phyloP scores from a whole-genome alignment of 2,329 filamentous ascomycete genomes.

The Ceratocystiopsis sp. region DNA sequence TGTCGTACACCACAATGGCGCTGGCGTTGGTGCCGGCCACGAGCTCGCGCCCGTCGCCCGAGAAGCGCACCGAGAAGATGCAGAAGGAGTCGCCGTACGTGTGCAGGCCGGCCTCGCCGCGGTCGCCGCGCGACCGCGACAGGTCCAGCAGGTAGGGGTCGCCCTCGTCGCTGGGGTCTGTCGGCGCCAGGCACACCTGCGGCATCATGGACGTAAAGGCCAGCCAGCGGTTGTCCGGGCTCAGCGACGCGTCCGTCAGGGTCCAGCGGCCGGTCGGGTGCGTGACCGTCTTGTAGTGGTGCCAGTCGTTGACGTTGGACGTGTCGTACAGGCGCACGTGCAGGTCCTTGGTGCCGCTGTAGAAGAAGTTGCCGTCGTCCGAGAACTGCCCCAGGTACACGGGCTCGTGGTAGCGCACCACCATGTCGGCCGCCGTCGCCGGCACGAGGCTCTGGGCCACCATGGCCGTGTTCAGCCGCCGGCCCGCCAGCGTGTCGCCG shows the following conservation, averaged over 20 bases:
- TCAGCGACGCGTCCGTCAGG: slow-evolving; percentile 81
- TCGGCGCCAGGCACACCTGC: slow-evolving; percentile 70
- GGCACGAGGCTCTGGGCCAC: slow-evolving; percentile 65
- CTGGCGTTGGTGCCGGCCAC: slow-evolving; percentile 72
- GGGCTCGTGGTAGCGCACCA: slow-evolving; percentile 70
- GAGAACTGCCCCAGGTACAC: slow-evolving; percentile 96
- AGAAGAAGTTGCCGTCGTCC: slow-evolving; percentile 95
- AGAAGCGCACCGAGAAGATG: slow-evolving; percentile 87
- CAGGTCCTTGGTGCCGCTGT: slow-evolving; percentile 81
- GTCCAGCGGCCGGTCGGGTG: slow-evolving; percentile 91
- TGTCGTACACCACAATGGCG: slow-evolving; percentile 79
- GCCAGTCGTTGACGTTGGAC: slow-evolving; percentile 87
- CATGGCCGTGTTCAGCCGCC: slow-evolving; percentile 38
- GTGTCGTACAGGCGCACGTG: slow-evolving; percentile 95
- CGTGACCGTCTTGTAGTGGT: slow-evolving; percentile 77
- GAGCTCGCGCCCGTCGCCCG: slow-evolving; percentile 76
- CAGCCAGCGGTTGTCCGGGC: slow-evolving; percentile 79
- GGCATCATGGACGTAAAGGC: slow-evolving; percentile 83
- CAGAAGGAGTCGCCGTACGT: slow-evolving; percentile 25
- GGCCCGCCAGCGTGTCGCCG: slow-evolving; percentile 26
- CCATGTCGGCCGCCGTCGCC: slow-evolving; percentile 58
- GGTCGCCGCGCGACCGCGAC: slow-evolving; percentile 24
- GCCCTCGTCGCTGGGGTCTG: slow-evolving; percentile 64
- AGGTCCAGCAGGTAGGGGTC: slow-evolving; percentile 72
- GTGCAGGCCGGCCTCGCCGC: background rate